Percentiles rank a stretch among this genome's conserved stretches.
Conservation (phyloP, 2,329 filamentous ascomycete species). For the Xylariaceae sp. region DNA sequence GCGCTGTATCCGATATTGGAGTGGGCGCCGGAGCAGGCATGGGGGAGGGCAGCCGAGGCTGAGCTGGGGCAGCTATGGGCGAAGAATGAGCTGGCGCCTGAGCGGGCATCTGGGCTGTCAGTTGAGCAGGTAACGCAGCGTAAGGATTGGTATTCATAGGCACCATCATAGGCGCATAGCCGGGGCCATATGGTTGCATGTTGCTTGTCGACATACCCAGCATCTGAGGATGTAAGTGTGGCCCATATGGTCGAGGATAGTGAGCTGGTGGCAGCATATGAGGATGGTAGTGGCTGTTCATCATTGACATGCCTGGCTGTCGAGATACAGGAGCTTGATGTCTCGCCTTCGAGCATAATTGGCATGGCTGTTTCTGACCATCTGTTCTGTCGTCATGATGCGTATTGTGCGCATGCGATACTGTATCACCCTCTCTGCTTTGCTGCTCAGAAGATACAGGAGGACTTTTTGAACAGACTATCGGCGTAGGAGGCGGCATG, state of each 20-base stretch:
- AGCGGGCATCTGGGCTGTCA: not conserved
- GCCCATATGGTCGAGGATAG: slow-evolving; percentile 21
- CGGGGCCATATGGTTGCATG: slow-evolving; percentile 19
- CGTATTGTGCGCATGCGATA: not conserved
- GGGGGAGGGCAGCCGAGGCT: not conserved
- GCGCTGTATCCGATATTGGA: not conserved
- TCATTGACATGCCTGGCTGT: slow-evolving; percentile 23
- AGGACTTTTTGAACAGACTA: slow-evolving; percentile 3
- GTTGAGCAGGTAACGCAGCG: slow-evolving; percentile 14
- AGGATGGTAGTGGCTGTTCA: slow-evolving; percentile 20
- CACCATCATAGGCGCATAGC: slow-evolving; percentile 26
- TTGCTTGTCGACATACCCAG: slow-evolving; percentile 21
- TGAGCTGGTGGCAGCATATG: slow-evolving; percentile 23
- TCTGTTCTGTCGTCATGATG: slow-evolving; percentile 7
- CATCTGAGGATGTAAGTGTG: slow-evolving; percentile 26
- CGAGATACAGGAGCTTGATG: slow-evolving; percentile 27
- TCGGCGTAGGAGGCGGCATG: slow-evolving; percentile 20
- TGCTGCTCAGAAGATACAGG: not conserved
- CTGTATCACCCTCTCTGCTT: too few relatives aligned
- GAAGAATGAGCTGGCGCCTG: not conserved
- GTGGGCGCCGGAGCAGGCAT: not conserved
- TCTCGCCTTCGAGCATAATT: slow-evolving; percentile 27
- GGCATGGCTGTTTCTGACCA: slow-evolving; percentile 27
- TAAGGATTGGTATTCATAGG: slow-evolving; percentile 21
- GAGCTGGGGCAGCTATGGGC: not conserved